phyloP scores from a whole-genome alignment of 106 monocot genomes.

The Gastrodia elata region DNA sequence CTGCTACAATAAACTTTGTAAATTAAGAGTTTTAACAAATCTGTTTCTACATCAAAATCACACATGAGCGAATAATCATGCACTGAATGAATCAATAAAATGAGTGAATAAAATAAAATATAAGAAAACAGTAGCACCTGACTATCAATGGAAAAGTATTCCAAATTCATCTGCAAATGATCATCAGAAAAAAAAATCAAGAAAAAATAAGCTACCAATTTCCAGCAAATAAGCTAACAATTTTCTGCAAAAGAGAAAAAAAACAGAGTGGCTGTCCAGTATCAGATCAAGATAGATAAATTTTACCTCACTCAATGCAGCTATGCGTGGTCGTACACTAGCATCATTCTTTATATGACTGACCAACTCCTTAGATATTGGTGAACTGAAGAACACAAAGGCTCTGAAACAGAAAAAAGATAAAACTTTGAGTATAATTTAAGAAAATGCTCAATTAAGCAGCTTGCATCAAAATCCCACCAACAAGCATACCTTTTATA shows the following conservation, averaged over 20 bases:
- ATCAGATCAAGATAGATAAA: not conserved
- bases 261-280: not conserved
- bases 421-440: not conserved
- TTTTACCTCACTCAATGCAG: slow-evolving; percentile 92
- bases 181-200: slow-evolving; percentile 14
- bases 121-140: slow-evolving; percentile 46
- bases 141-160: slow-evolving; percentile 94
- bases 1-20: not conserved
- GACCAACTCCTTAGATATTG: slow-evolving; percentile 70
- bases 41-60: not conserved
- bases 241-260: slow-evolving; percentile 2
- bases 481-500: slow-evolving; percentile 77
- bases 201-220: not conserved
- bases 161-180: slow-evolving; percentile 89
- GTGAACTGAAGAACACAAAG: slow-evolving; percentile 94
- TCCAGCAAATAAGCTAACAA: not conserved
- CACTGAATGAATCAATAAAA: not conserved
- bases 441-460: not conserved
- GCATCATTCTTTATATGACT: slow-evolving; percentile 63
- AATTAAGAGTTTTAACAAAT: not conserved
- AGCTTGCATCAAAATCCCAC: not conserved
- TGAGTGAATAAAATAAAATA: not conserved
- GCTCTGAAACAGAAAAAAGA: slow-evolving; percentile 46
- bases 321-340: slow-evolving; percentile 77
- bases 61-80: not conserved